Evolutionary conservation across 768 basidiomycete genomes (phyloP), one percentile per base, ranked within the genome.

Genomic region (Trametes elegans): DNA sequence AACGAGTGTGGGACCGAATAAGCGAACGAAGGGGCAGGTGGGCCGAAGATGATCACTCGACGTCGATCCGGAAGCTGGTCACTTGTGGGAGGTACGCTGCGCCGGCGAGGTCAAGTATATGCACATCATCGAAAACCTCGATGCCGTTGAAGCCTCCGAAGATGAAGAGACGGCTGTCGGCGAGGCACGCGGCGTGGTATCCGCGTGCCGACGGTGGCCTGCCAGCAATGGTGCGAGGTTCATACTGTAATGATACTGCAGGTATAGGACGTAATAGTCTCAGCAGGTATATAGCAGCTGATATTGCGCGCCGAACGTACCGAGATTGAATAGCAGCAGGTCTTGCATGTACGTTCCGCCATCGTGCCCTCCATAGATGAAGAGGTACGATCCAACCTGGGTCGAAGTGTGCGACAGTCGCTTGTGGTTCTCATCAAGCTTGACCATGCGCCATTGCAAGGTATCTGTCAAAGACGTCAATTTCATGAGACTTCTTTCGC

Each of bases 101-200:
- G 9, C 88, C 90, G 4, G 91, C 90, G 29, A 96, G 77, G 65
- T 98, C 94, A 40, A 97, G 75, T 34, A 88, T 79, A 70, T 88
- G 80, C 32, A 94, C 85, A 71, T 96, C 94, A 61, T 93, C 90
- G 63, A 83, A 93, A 3, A 89, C 84, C 16, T 83, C 84, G 45
- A 79, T 81, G 2, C 93, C 94, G 40, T 95, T 93, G 64, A 87
- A 88, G 45, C 94, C 95, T 27, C 95, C 94, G 63, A 94, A 87
- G 29, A 95, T 70, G 70, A 93, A 90, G 3, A 97, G 66, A 3
- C 94, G 78, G 55, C 88, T 86, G 69, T 98, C 95, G 5, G 91
- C 86, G 4, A 94, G 74, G 24, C 93, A 70, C 0, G 92, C 76
- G 8, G 85, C 82, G 63, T 97, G 95, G 71, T 97, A 95, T 3